Percentiles rank a stretch among this genome's conserved stretches.
These are phyloP conservation scores for Annona squamosa DNA, from an alignment of 164 flowering plant genomes.

Conservation along the genomic window DNA sequence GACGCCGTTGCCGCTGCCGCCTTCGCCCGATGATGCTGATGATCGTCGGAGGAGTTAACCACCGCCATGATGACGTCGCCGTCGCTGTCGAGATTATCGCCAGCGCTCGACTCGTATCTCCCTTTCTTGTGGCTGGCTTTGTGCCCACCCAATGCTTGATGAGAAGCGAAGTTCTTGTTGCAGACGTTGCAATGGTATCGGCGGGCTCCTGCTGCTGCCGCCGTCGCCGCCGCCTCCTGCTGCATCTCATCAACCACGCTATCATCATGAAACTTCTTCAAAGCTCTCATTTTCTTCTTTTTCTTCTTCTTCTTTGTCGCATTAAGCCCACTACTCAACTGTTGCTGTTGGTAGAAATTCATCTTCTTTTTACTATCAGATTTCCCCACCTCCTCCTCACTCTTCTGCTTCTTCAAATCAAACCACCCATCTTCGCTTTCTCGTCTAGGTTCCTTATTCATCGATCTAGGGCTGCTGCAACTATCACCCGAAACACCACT, in stretches of 20 bases:
- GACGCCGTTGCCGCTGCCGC: neutral
- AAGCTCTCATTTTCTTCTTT: slow-evolving; percentile 21
- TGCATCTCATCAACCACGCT: neutral
- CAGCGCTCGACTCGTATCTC: slow-evolving; percentile 6
- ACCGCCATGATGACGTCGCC: neutral
- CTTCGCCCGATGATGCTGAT: neutral
- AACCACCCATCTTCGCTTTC: neutral
- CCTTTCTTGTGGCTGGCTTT: slow-evolving; percentile 47
- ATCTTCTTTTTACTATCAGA: neutral
- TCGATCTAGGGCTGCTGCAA: neutral
- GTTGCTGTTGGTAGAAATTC: neutral
- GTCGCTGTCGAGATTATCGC: neutral
- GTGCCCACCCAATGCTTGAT: slow-evolving; percentile 78
- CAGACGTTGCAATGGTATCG: slow-evolving; percentile 36
- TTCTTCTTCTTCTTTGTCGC: slow-evolving; percentile 6
- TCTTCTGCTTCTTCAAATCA: neutral
- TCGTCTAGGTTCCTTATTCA: neutral
- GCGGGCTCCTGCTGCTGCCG: neutral
- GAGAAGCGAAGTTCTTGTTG: slow-evolving; percentile 34
- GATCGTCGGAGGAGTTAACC: neutral
- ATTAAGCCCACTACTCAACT: neutral
- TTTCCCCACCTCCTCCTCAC: neutral
- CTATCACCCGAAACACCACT: neutral
- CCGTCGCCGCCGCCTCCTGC: neutral
- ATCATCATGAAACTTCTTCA: slow-evolving; percentile 13